A percentile compares a stretch with the other conserved stretches of the same genome.
Evolutionary conservation across 495 filamentous ascomycete genomes (phyloP).

Genomic region (Neurospora terricola): DNA sequence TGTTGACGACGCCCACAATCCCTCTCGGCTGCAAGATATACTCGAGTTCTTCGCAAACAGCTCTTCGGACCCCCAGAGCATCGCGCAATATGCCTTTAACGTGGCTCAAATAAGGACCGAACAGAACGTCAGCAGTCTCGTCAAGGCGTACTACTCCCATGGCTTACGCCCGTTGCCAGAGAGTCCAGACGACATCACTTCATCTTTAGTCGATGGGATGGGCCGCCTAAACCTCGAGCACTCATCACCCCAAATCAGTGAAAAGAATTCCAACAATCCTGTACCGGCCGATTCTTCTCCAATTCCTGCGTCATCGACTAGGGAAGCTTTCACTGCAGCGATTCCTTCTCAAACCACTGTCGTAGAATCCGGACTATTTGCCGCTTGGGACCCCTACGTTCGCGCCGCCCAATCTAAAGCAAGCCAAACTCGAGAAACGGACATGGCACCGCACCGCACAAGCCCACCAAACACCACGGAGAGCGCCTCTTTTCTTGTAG

Average conservation of each 20-base stretch:
- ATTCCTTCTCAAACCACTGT: not conserved
- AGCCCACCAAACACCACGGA: not conserved
- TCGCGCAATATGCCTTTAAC: not conserved
- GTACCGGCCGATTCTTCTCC: not conserved
- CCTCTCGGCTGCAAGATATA: conserved; percentile 6
- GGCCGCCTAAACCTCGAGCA: not conserved
- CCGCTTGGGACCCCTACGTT: not conserved
- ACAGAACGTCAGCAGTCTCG: conserved; percentile 3
- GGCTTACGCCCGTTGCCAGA: not conserved
- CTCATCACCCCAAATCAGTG: not conserved
- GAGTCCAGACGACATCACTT: not conserved
- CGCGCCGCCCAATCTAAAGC: not conserved
- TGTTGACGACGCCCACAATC: not conserved
- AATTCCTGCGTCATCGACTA: not conserved
- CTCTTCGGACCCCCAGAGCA: not conserved
- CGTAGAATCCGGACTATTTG: not conserved
- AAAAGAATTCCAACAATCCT: not conserved
- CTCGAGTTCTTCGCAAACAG: conserved; percentile 11
- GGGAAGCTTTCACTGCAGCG: not conserved
- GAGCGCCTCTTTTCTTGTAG: not conserved
- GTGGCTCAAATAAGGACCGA: conserved; percentile 1
- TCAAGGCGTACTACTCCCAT: not conserved
- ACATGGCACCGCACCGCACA: not conserved
- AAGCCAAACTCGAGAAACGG: not conserved
- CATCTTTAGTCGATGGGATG: not conserved